These are phyloP conservation scores for Phanerochaete carnosa DNA, from an alignment of 768 basidiomycete genomes.

Conservation along the genomic window DNA sequence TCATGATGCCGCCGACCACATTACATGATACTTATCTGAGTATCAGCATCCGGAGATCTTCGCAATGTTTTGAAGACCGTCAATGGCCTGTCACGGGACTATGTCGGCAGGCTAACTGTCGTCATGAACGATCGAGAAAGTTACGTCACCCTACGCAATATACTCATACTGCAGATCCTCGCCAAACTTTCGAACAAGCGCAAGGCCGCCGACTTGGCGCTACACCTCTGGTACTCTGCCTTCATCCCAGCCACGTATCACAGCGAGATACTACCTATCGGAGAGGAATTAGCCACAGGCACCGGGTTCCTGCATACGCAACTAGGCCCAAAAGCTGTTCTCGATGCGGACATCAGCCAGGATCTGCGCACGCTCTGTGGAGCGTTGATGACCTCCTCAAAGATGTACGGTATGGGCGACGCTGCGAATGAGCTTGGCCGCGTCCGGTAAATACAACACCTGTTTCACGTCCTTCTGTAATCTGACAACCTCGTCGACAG, in stretches of 20 bases:
- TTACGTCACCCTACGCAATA: conserved; percentile 34
- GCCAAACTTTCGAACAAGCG: conserved; percentile 24
- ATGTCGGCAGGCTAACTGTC: conserved; percentile 36
- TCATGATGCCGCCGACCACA: not conserved
- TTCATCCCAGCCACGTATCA: conserved; percentile 16
- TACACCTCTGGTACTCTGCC: conserved; percentile 50
- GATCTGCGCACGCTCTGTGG: not conserved
- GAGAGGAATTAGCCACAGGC: not conserved
- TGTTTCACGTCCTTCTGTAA: not conserved
- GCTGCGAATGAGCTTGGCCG: not conserved
- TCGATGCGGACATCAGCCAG: not conserved
- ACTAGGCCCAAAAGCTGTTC: not conserved
- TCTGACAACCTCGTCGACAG: not conserved
- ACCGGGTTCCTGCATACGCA: not conserved
- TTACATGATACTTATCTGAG: not conserved
- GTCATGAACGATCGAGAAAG: conserved; percentile 38
- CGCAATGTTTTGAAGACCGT: conserved; percentile 41
- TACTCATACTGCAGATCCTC: conserved; percentile 37
- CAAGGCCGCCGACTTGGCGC: conserved; percentile 40
- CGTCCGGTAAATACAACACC: not conserved
- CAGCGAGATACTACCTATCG: not conserved
- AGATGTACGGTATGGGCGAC: not conserved
- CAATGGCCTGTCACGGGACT: conserved; percentile 40
- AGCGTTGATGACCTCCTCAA: not conserved
- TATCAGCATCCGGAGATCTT: conserved; percentile 47